Evolutionary conservation across 306 rosid species (phyloP).

Genomic region (Nissolia schottii): DNA sequence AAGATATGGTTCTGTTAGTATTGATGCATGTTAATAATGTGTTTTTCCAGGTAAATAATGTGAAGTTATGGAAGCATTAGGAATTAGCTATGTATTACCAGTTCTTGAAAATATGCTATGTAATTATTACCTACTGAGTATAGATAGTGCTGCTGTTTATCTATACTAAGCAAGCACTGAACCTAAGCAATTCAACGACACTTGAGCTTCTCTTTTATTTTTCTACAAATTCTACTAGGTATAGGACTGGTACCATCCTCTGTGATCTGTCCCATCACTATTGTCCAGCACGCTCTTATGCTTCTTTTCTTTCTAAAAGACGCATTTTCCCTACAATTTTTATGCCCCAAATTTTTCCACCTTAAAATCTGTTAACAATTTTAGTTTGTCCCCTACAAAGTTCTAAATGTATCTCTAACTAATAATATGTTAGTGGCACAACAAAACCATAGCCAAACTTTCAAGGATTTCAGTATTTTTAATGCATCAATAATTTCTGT

Average conservation of each 20-base stretch:
- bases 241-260: no score
- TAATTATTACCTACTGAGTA: neutral
- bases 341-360: neutral
- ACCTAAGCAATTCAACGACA: neutral
- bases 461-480: neutral
- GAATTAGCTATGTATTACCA: neutral
- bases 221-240: no score
- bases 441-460: neutral
- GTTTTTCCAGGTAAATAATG: neutral
- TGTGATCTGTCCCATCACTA: no score
- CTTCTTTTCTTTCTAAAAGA: no score
- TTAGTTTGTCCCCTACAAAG: neutral
- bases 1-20: neutral
- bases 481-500: constrained; percentile 13
- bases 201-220: no score
- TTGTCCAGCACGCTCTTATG: no score
- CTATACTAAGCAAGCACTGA: neutral
- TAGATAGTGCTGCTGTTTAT: neutral
- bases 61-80: neutral
- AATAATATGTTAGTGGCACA: neutral
- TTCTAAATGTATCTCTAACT: neutral
- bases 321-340: no score
- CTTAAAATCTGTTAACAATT: neutral
- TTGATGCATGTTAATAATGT: neutral
- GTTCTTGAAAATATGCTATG: neutral